Base-by-base conservation (phyloP, 169 alveolate genomes). In the Plasmodium adleri region DNA sequence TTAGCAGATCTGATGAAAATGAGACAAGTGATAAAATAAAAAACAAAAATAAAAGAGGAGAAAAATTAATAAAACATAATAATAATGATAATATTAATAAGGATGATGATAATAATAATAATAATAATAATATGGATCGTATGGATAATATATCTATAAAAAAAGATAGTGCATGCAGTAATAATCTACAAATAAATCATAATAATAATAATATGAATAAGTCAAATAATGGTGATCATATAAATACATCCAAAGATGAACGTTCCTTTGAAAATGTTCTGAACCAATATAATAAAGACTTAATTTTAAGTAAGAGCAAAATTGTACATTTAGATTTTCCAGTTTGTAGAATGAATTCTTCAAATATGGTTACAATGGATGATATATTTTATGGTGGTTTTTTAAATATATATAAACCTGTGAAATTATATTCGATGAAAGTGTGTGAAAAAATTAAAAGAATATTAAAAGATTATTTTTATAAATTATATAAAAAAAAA, bases 351-450 rank as follows among this genome's bases (percentile, higher is more conserved):
- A 71, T 63, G 10, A 28, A 56, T 26, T 13, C 6, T 26, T n/a
- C 24, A 26, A 72, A 52, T 8, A 68, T 54, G 28, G 89, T 76
- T 32, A 78, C 71, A 26, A 67, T 78, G 8, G 89, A 78, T 78
- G 89, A 78, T 13, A 66, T 78, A 58, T 58, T 78, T 64, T 78
- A 78, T 59, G 89, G 89, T n/a, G 89, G 89, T 1, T 70, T 78
- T 49, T 43, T 78, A 50, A 78, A 78, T n/a, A 78, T 78, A 26
- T 78, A 78, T 45, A 78, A 78, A 22, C 89, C 89, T 7, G 89
- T 66, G 28, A 64, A 78, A 49, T 17, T 66, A 59, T 78, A 78
- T 43, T 78, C 89, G 0, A 78, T 45, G 67, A 78, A 64, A 20
- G 89, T 78, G 2, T 78, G 89, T 43, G 76, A 78, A 45, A 78